These are phyloP conservation scores for Ascochyta viciae-villosae DNA, from an alignment of 2,329 filamentous ascomycete genomes.

Conservation along the genomic window DNA sequence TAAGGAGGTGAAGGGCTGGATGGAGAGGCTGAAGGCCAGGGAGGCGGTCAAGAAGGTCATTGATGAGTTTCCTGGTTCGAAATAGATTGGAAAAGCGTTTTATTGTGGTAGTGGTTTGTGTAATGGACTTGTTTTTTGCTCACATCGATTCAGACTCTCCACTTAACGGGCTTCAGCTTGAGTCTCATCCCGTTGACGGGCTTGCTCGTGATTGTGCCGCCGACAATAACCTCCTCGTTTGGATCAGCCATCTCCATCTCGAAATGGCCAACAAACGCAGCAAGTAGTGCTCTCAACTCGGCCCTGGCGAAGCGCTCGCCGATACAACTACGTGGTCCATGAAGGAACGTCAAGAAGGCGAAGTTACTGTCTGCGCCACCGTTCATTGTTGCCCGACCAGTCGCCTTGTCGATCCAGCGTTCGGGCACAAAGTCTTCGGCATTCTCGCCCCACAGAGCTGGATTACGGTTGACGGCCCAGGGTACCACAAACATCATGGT, in stretches of 20 bases:
- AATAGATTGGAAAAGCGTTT: background rate
- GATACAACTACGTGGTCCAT: conserved; percentile 51
- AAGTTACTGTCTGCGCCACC: conserved; percentile 51
- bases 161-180: conserved; percentile 35
- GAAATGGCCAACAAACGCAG: conserved; percentile 45
- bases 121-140: too few relatives aligned
- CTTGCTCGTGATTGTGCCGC: conserved; percentile 49
- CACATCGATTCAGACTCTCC: conserved; percentile 16
- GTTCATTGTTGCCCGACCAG: conserved; percentile 50
- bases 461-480: conserved; percentile 53
- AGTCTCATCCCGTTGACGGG: conserved; percentile 49
- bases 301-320: conserved; percentile 49
- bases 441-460: conserved; percentile 52
- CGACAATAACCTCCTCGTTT: conserved; percentile 36
- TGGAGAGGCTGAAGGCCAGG: conserved; percentile 21
- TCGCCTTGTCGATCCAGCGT: conserved; percentile 53
- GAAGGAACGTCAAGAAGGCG: conserved; percentile 53
- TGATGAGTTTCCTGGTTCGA: background rate
- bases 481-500: conserved; percentile 50
- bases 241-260: conserved; percentile 45
- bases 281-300: conserved; percentile 46
- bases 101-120: too few relatives aligned
- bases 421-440: conserved; percentile 54
- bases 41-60: conserved; percentile 3
- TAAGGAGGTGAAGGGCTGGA: conserved; percentile 26